Evolutionary conservation across 352 stramenopile species (phyloP).

Genomic region (Pythium brachiatum): DNA sequence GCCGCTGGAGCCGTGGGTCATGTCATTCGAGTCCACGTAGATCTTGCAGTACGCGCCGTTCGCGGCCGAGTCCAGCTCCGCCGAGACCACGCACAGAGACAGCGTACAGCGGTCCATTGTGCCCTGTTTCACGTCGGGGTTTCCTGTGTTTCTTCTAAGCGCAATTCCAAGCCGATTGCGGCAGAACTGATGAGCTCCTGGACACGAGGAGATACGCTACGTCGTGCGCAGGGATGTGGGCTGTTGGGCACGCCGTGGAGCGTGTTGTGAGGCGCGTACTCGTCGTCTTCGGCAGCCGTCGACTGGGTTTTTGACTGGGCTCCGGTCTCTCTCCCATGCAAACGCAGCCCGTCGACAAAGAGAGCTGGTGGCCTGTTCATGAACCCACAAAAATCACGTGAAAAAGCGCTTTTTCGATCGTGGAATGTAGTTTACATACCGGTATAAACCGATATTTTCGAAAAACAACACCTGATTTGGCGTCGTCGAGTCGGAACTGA

Average conservation of each 20-base stretch:
- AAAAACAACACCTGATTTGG: background rate
- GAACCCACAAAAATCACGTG: conserved; percentile 1
- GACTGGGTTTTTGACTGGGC: background rate
- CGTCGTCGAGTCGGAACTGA: background rate
- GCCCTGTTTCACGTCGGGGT: background rate
- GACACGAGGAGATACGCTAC: background rate
- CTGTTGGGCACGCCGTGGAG: background rate
- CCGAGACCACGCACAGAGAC: conserved; percentile 26
- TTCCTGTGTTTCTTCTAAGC: background rate
- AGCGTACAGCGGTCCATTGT: conserved; percentile 19
- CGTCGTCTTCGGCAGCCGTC: conserved; percentile 4
- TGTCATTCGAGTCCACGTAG: conserved; percentile 26
- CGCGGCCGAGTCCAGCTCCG: conserved; percentile 23
- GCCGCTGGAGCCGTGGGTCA: conserved; percentile 8
- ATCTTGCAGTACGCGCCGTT: conserved; percentile 31
- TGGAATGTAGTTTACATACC: background rate
- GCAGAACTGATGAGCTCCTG: background rate
- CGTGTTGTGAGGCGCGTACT: background rate
- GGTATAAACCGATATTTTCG: conserved; percentile 5
- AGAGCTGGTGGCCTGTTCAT: conserved; percentile 3
- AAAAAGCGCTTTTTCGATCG: conserved; percentile 1
- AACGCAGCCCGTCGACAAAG: background rate
- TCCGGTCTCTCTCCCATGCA: background rate
- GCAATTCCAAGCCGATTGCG: background rate
- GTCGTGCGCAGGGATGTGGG: background rate